A percentile compares a stretch with the other conserved stretches of the same genome.
Evolutionary conservation across 108 stramenopile species (phyloP).

Genomic region (Seminavis robusta): DNA sequence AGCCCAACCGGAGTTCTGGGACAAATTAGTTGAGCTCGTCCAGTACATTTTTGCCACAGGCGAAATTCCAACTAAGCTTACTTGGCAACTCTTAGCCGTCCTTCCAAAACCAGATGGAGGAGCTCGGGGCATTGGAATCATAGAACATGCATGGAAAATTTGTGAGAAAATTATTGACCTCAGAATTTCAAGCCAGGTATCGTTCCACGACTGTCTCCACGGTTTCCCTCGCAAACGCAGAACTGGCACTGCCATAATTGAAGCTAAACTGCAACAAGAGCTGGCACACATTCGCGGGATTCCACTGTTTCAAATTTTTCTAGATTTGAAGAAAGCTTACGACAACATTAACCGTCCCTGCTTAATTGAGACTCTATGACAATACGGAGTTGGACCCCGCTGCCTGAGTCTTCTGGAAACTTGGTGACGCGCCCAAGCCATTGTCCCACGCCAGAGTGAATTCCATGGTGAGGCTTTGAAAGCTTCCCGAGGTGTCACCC

Average conservation of each 20-base stretch:
- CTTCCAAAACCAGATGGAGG: conserved; percentile 19
- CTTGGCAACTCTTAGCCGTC: too few species aligned
- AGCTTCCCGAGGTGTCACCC: conserved; percentile 26
- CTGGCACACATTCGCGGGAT: conserved; percentile 5
- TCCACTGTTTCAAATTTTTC: conserved; percentile 6
- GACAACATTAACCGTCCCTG: conserved; percentile 12
- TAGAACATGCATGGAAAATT: conserved; percentile 16
- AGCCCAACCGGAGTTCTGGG: too few species aligned
- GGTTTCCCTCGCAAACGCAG: conserved; percentile 8
- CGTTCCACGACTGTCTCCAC: background rate
- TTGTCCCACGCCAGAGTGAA: conserved; percentile 7
- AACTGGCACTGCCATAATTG: conserved; percentile 14
- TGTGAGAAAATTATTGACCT: conserved; percentile 4
- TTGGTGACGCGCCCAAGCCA: too few species aligned
- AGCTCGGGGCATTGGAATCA: conserved; percentile 9
- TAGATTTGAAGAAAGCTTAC: conserved; percentile 20
- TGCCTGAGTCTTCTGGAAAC: conserved; percentile 4
- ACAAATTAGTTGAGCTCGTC: too few species aligned
- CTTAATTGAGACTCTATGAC: conserved; percentile 5
- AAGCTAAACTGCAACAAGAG: conserved; percentile 17
- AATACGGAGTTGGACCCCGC: conserved; percentile 14
- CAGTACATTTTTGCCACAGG: too few species aligned
- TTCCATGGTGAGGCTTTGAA: conserved; percentile 12
- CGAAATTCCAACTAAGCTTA: too few species aligned
- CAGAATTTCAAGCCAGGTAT: too few species aligned